Percentiles rank a stretch among this genome's conserved stretches.
phyloP scores from a whole-genome alignment of 345 rosid genomes.

The Nephelium lappaceum region DNA sequence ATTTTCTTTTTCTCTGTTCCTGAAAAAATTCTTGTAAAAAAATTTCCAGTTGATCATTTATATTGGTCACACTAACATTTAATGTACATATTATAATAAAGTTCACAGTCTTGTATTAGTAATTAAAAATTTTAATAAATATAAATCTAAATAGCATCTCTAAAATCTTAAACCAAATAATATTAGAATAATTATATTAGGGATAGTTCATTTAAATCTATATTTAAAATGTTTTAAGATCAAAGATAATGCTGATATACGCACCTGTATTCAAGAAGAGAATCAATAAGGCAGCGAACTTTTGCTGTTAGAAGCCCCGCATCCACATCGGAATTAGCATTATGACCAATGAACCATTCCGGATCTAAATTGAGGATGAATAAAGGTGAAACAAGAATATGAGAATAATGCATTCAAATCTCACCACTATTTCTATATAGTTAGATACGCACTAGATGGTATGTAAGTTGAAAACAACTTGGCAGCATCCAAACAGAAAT shows the following conservation, averaged over 20 bases:
- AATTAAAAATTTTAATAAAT: too few relatives aligned
- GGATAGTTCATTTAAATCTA: neutral
- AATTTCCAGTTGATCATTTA: neutral
- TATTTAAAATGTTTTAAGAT: too few relatives aligned
- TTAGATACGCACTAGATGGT: constrained; percentile 50
- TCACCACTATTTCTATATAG: constrained; percentile 5
- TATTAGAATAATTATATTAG: neutral
- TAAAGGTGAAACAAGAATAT: constrained; percentile 5
- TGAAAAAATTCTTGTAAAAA: neutral
- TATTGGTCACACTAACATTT: neutral
- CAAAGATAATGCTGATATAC: constrained; percentile 11
- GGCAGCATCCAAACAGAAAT: constrained; percentile 52
- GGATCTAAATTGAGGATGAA: constrained; percentile 35
- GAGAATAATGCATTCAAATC: constrained; percentile 1
- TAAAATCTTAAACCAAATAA: too few relatives aligned
- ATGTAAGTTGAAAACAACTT: constrained; percentile 40
- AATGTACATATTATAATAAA: too few relatives aligned
- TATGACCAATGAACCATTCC: constrained; percentile 38
- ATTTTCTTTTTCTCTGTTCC: neutral
- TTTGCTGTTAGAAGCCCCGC: constrained; percentile 61
- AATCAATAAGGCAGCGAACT: constrained; percentile 60
- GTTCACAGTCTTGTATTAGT: too few relatives aligned
- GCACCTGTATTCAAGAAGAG: constrained; percentile 80
- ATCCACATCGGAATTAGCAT: constrained; percentile 36
- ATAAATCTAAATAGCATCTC: too few relatives aligned